Evolutionary conservation across 225 moss, liverwort and hornwort species (phyloP).

Genomic region (Anthoceros angustus): DNA sequence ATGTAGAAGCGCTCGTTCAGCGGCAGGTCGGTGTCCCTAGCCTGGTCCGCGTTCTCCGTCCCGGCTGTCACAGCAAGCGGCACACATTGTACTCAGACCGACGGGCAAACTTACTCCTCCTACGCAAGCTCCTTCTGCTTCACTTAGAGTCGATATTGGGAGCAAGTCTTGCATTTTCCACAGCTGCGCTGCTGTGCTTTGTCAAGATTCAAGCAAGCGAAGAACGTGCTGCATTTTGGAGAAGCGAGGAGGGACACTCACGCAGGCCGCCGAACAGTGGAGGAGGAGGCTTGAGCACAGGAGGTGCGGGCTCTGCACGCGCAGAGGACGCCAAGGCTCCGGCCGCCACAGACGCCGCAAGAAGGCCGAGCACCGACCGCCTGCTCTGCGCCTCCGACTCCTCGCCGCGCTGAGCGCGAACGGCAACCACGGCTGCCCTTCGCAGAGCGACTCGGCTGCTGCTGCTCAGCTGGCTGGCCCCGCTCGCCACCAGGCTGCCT

Average conservation of each 20-base stretch:
- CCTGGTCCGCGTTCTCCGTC: slow-evolving; percentile 73
- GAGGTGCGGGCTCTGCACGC: background rate
- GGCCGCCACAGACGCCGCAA: background rate
- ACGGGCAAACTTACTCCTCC: no score
- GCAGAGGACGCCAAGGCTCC: background rate
- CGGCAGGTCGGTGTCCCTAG: slow-evolving; percentile 48
- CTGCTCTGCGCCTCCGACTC: background rate
- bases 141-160: no score
- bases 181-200: no score
- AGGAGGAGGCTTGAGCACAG: background rate
- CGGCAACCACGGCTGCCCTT: background rate
- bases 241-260: background rate
- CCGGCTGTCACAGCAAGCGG: slow-evolving; percentile 37
- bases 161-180: no score
- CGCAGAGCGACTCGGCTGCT: background rate
- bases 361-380: background rate
- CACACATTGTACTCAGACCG: background rate
- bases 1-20: slow-evolving; percentile 54
- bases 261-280: background rate
- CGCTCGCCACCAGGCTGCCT: background rate
- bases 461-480: background rate
- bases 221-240: background rate
- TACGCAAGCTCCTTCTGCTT: no score
- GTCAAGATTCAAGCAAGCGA: no score
- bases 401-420: background rate